These are phyloP conservation scores for Zygoascus meyerae DNA, from an alignment of 1,139 yeast species.

Conservation along the genomic window DNA sequence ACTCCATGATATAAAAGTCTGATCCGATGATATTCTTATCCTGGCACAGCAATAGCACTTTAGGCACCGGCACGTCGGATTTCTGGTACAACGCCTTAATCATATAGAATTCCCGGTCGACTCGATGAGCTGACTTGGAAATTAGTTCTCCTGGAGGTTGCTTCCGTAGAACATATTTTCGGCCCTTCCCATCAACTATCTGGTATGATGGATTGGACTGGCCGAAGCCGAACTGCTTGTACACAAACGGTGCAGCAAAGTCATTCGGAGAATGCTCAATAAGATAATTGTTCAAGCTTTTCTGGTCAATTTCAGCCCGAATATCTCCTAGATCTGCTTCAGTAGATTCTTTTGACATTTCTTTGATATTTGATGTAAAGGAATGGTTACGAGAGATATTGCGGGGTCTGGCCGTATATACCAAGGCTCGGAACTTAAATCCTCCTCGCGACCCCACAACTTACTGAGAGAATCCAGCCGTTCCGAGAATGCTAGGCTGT, in stretches of 20 bases:
- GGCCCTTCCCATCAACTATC: conserved; percentile 40
- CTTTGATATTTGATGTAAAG: background rate
- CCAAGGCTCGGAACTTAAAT: too few species aligned
- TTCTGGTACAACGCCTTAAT: conserved; percentile 38
- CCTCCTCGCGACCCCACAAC: too few species aligned
- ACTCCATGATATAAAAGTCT: conserved; percentile 60
- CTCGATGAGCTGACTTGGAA: conserved; percentile 58
- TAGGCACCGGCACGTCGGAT: conserved; percentile 50
- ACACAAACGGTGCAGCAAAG: conserved; percentile 23
- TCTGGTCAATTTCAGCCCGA: conserved; percentile 37
- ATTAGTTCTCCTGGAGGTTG: conserved; percentile 58
- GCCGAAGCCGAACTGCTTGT: conserved; percentile 57
- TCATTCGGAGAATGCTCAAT: conserved; percentile 14
- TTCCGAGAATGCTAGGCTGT: too few species aligned
- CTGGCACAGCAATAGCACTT: conserved; percentile 59
- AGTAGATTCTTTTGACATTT: conserved; percentile 23
- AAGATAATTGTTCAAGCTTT: conserved; percentile 31
- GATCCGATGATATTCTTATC: conserved; percentile 65
- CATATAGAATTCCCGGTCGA: conserved; percentile 57
- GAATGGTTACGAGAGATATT: too few species aligned
- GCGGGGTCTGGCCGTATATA: too few species aligned
- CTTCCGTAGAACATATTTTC: conserved; percentile 48
- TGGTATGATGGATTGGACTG: conserved; percentile 65
- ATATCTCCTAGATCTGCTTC: conserved; percentile 34
- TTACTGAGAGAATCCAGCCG: too few species aligned